These are phyloP conservation scores for Podaxis rugospora DNA, from an alignment of 768 basidiomycete species.

Conservation along the genomic window DNA sequence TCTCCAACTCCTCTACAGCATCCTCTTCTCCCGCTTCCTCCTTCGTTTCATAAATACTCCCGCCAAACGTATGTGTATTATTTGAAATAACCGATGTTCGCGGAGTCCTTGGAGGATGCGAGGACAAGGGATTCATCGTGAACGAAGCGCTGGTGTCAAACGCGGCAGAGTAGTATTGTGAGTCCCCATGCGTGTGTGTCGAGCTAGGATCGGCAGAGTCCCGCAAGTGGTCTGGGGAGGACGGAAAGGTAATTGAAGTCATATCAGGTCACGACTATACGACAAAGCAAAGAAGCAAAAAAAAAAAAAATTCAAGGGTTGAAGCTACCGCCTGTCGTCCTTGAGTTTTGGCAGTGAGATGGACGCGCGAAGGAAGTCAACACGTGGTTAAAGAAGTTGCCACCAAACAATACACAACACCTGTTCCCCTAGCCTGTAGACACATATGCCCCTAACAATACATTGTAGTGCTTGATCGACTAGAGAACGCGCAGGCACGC, in stretches of 20 bases:
- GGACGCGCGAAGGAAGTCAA: background rate
- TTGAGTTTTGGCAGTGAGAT: too few relatives aligned
- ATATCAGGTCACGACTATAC: constrained; percentile 27
- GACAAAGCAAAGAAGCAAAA: background rate
- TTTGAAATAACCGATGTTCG: constrained; percentile 45
- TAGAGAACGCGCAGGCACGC: background rate
- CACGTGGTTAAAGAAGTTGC: background rate
- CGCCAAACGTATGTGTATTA: constrained; percentile 34
- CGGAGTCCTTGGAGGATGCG: constrained; percentile 76
- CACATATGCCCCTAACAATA: background rate
- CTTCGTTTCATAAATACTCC: constrained; percentile 41
- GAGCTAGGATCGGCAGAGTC: constrained; percentile 27
- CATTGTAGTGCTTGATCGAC: background rate
- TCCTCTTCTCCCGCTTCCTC: constrained; percentile 32
- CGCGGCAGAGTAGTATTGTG: constrained; percentile 50
- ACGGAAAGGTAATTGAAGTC: constrained; percentile 67
- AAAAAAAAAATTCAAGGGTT: background rate
- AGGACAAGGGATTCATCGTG: constrained; percentile 78
- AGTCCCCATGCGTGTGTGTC: constrained; percentile 37
- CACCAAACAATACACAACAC: constrained; percentile 9
- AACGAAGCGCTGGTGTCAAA: constrained; percentile 63
- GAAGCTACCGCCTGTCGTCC: background rate
- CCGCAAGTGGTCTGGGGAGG: background rate
- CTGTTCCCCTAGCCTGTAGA: background rate
- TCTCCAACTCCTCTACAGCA: constrained; percentile 39